A percentile compares a stretch with the other conserved stretches of the same genome.
Evolutionary conservation across 1,284 basidiomycete species (phyloP).

Genomic region (Sanguinoderma infundibulare): DNA sequence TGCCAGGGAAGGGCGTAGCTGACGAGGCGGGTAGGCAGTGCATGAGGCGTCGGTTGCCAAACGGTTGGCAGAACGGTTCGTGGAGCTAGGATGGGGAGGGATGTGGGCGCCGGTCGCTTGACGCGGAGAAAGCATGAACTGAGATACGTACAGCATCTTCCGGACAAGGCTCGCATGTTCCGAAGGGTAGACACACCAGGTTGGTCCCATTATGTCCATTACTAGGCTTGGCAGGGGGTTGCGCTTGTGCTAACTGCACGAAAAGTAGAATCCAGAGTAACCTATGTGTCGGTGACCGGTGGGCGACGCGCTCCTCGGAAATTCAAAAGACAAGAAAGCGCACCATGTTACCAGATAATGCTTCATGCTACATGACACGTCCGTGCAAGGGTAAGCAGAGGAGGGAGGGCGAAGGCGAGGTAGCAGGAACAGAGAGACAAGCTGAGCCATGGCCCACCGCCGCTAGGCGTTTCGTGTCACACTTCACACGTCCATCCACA

Average conservation of each 20-base stretch:
- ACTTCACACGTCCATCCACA: not conserved
- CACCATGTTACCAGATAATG: slow-evolving; percentile 8
- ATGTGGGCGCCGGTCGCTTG: too few species aligned
- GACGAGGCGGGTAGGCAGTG: slow-evolving; percentile 72
- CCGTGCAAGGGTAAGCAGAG: not conserved
- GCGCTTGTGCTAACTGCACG: slow-evolving; percentile 9
- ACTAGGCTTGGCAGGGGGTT: slow-evolving; percentile 4
- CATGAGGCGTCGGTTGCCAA: slow-evolving; percentile 85
- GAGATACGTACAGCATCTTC: slow-evolving; percentile 64
- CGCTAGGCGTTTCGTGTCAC: slow-evolving; percentile 5
- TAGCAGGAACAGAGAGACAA: not conserved
- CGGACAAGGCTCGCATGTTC: slow-evolving; percentile 85
- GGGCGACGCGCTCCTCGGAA: too few species aligned
- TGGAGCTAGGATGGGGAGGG: slow-evolving; percentile 54
- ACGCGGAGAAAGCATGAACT: not conserved
- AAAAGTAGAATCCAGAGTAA: slow-evolving; percentile 15
- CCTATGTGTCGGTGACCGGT: not conserved
- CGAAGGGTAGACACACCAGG: slow-evolving; percentile 75
- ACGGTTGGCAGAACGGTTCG: slow-evolving; percentile 90
- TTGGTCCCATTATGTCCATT: slow-evolving; percentile 21
- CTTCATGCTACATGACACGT: slow-evolving; percentile 23
- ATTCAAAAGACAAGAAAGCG: not conserved
- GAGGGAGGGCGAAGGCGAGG: not conserved
- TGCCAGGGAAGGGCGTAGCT: slow-evolving; percentile 26
- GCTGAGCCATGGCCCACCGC: not conserved